Conservation (phyloP, 495 filamentous ascomycete species). For the Niebla homalea region DNA sequence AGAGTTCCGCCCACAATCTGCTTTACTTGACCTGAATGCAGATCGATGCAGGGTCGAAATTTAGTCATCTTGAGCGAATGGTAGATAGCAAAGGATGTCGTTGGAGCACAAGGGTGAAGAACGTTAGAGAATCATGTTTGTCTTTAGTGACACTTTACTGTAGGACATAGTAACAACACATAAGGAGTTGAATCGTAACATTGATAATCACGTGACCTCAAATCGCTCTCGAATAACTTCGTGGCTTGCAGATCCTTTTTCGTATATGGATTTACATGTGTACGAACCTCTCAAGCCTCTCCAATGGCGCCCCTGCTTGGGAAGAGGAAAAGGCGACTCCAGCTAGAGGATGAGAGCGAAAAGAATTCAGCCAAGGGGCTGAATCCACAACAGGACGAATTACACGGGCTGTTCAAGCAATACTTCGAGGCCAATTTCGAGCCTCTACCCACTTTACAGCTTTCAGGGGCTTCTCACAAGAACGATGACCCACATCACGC, state of each 20-base stretch:
- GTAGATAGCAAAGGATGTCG: conserved; percentile 2
- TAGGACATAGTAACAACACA: too few species aligned
- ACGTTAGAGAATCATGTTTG: too few species aligned
- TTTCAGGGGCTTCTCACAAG: conserved; percentile 9
- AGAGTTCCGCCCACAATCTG: conserved; percentile 96
- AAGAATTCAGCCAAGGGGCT: background rate
- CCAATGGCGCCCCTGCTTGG: conserved; percentile 18
- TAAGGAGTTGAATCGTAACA: too few species aligned
- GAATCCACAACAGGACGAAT: conserved; percentile 6
- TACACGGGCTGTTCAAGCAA: conserved; percentile 53
- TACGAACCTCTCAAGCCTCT: background rate
- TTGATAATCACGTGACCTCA: background rate
- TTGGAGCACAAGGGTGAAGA: background rate
- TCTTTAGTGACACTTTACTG: too few species aligned
- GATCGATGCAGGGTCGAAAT: conserved; percentile 92
- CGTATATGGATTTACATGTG: background rate
- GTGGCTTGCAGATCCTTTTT: background rate
- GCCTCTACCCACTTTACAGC: conserved; percentile 39
- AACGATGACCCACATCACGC: background rate
- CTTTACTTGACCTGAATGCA: conserved; percentile 91
- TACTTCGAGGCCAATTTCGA: conserved; percentile 83
- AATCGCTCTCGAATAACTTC: background rate
- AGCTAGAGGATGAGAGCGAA: conserved; percentile 1
- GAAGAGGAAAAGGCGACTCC: conserved; percentile 23
- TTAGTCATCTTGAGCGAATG: conserved; percentile 54